These are phyloP conservation scores for Hypoxylon sp. DNA, from an alignment of 2,329 filamentous ascomycete species.

Conservation along the genomic window DNA sequence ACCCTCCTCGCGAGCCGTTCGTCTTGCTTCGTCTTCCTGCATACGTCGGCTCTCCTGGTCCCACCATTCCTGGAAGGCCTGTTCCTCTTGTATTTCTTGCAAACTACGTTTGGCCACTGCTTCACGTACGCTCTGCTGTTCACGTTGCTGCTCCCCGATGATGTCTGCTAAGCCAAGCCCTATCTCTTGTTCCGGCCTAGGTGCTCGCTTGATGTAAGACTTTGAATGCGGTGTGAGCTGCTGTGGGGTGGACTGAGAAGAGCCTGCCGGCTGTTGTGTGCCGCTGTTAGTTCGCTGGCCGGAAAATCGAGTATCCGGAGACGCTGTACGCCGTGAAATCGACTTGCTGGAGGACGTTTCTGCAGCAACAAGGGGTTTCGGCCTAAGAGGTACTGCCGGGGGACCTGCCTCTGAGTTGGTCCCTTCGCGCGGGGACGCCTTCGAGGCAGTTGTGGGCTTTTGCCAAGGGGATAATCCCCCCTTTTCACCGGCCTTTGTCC, in stretches of 20 bases:
- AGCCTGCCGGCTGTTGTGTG: constrained; percentile 48
- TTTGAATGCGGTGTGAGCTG: constrained; percentile 70
- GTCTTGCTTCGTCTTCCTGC: constrained; percentile 69
- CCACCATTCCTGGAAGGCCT: constrained; percentile 98
- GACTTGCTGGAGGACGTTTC: constrained; percentile 55
- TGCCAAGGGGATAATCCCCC: constrained; percentile 76
- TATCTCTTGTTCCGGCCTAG: constrained; percentile 71
- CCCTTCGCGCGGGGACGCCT: constrained; percentile 63
- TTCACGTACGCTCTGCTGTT: constrained; percentile 85
- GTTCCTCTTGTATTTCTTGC: constrained; percentile 95
- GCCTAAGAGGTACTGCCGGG: constrained; percentile 47
- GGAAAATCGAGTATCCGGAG: constrained; percentile 72
- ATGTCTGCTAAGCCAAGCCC: constrained; percentile 89
- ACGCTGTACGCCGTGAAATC: constrained; percentile 63
- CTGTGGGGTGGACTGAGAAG: constrained; percentile 50
- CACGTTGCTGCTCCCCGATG: constrained; percentile 84
- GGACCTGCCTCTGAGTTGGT: constrained; percentile 53
- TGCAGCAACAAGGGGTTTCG: constrained; percentile 59
- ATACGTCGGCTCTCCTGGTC: constrained; percentile 82
- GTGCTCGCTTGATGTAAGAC: constrained; percentile 67
- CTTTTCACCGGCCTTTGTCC: constrained; percentile 58
- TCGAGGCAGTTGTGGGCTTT: constrained; percentile 60
- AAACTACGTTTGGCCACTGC: constrained; percentile 88
- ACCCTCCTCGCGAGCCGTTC: constrained; percentile 57
- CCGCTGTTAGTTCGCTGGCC: constrained; percentile 62